A percentile compares a stretch with the other conserved stretches of the same genome.
These are phyloP conservation scores for Rubroboletus satanas DNA, from an alignment of 768 basidiomycete genomes.

Conservation along the genomic window DNA sequence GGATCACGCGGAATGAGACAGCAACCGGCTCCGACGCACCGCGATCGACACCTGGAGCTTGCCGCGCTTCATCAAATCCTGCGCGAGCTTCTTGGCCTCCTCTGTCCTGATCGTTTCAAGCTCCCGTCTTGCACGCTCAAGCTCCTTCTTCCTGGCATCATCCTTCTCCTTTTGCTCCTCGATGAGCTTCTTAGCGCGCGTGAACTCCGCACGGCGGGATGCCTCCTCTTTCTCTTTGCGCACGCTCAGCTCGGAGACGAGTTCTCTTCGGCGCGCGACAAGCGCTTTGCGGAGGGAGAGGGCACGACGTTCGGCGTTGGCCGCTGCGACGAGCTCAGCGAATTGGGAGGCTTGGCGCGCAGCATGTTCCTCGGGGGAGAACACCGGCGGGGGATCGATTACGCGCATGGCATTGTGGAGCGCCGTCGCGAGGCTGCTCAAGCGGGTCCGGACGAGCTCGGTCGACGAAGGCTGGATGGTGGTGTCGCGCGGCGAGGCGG, in stretches of 20 bases:
- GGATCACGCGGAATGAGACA: background rate
- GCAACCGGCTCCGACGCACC: constrained; percentile 37
- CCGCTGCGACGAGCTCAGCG: constrained; percentile 54
- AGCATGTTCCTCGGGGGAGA: constrained; percentile 42
- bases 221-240: constrained; percentile 89
- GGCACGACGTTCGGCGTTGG: constrained; percentile 74
- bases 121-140: constrained; percentile 72
- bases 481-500: constrained; percentile 34
- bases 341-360: constrained; percentile 51
- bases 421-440: constrained; percentile 69
- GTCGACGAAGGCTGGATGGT: constrained; percentile 68
- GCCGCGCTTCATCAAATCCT: constrained; percentile 76
- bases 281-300: constrained; percentile 73
- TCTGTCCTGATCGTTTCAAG: constrained; percentile 54
- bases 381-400: constrained; percentile 44
- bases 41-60: constrained; percentile 68
- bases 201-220: constrained; percentile 67
- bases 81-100: constrained; percentile 86
- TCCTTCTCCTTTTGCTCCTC: constrained; percentile 58
- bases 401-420: constrained; percentile 67
- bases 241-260: constrained; percentile 77
- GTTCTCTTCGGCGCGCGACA: constrained; percentile 79
- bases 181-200: constrained; percentile 64
- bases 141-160: constrained; percentile 60
- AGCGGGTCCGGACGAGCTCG: constrained; percentile 71